Conservation (phyloP, 2,329 filamentous ascomycete genomes). For the Thelonectria blattea region DNA sequence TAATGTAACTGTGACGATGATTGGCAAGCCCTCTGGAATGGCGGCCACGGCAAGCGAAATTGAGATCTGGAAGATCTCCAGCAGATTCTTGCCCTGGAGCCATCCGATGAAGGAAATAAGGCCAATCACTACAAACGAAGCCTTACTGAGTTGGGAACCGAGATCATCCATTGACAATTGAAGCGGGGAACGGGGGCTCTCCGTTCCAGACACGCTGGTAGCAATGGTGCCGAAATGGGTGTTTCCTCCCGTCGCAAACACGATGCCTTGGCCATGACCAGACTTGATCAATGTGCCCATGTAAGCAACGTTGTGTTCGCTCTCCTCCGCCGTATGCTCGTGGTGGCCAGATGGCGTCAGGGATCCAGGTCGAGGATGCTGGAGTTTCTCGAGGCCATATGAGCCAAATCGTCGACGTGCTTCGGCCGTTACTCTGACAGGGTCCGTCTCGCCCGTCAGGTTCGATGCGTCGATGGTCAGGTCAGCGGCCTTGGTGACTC, state of each 20-base stretch:
- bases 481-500: constrained; percentile 88
- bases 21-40: constrained; percentile 93
- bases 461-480: constrained; percentile 97
- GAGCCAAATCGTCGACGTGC: constrained; percentile 48
- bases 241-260: constrained; percentile 92
- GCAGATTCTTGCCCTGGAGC: constrained; percentile 83
- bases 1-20: constrained; percentile 96
- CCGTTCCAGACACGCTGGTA: constrained; percentile 90
- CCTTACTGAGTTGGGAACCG: constrained; percentile 93
- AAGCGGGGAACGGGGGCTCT: constrained; percentile 90
- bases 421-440: constrained; percentile 78
- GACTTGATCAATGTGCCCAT: constrained; percentile 98
- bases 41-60: constrained; percentile 96
- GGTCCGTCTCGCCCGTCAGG: constrained; percentile 94
- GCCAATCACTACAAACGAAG: constrained; percentile 92
- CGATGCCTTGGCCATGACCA: constrained; percentile 92
- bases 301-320: constrained; percentile 90
- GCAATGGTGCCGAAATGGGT: constrained; percentile 98
- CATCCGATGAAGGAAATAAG: constrained; percentile 92
- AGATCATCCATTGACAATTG: constrained; percentile 98
- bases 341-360: constrained; percentile 57
- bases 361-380: constrained; percentile 50
- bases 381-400: constrained; percentile 39
- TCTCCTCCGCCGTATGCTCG: constrained; percentile 62
- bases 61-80: constrained; percentile 97